A percentile compares a stretch with the other conserved stretches of the same genome.
These are phyloP conservation scores for Torrubiellomyces zombiae DNA, from an alignment of 2,329 filamentous ascomycete genomes.

Conservation along the genomic window DNA sequence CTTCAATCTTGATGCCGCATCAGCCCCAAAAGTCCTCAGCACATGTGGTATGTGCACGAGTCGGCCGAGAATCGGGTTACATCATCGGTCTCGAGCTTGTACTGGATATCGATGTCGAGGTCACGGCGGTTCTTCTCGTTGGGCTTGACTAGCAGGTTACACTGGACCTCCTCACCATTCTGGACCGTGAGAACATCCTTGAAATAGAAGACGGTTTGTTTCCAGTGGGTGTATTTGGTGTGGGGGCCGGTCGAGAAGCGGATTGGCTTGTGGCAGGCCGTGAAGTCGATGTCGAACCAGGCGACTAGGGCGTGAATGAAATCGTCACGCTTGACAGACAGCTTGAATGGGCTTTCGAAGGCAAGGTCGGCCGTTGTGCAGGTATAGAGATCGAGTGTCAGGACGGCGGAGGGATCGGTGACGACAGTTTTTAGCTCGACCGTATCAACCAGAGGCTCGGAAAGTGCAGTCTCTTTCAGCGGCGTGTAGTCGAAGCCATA, in stretches of 20 bases:
- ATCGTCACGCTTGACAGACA: conserved; percentile 69
- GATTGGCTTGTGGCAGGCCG: conserved; percentile 94
- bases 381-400: conserved; percentile 86
- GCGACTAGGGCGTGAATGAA: conserved; percentile 93
- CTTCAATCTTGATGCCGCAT: neutral
- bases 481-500: conserved; percentile 96
- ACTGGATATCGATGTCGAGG: conserved; percentile 77
- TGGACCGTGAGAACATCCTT: conserved; percentile 85
- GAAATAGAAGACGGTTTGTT: conserved; percentile 98
- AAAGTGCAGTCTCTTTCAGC: conserved; percentile 82
- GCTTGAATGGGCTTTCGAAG: conserved; percentile 63
- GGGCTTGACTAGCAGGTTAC: conserved; percentile 64
- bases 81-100: conserved; percentile 66
- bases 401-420: conserved; percentile 70
- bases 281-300: conserved; percentile 99
- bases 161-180: conserved; percentile 63
- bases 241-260: conserved; percentile 93
- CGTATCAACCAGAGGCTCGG: conserved; percentile 91
- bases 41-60: conserved; percentile 65
- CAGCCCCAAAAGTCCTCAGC: conserved; percentile 21
- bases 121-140: conserved; percentile 92
- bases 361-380: conserved; percentile 70
- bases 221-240: conserved; percentile 99
- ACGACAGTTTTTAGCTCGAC: conserved; percentile 96
- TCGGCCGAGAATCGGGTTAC: conserved; percentile 51